Evolutionary conservation across 2,329 filamentous ascomycete genomes (phyloP).

Genomic region (Phyllosticta citriasiana): DNA sequence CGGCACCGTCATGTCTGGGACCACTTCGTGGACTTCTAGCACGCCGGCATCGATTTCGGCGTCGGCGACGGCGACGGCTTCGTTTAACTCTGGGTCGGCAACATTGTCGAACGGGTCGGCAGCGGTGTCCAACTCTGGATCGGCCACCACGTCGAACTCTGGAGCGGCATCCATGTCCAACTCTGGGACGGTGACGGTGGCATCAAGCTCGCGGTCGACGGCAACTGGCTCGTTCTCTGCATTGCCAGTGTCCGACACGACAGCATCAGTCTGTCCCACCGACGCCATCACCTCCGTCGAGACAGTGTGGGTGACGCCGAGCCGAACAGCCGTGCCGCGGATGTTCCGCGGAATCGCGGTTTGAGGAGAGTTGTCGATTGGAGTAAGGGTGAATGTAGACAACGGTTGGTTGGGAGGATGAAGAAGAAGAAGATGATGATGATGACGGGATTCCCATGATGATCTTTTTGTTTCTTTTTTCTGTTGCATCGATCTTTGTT

Average conservation of each 20-base stretch:
- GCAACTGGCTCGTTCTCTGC: background rate
- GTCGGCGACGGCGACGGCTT: background rate
- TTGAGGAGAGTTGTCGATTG: background rate
- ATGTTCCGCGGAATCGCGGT: background rate
- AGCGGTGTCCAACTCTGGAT: no score
- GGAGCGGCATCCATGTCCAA: background rate
- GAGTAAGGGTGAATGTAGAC: background rate
- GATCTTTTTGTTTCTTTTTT: background rate
- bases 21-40: slow-evolving; percentile 3
- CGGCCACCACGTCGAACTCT: background rate
- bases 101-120: no score
- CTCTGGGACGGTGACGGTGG: background rate
- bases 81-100: no score
- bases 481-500: background rate
- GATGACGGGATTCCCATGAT: background rate
- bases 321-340: background rate
- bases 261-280: background rate
- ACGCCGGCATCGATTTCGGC: background rate
- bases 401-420: background rate
- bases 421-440: no score
- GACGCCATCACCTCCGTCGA: background rate
- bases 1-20: background rate
- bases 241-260: background rate
- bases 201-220: no score
- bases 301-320: background rate